Evolutionary conservation across 352 stramenopile genomes (phyloP).

Genomic region (Globisporangium ultimum): DNA sequence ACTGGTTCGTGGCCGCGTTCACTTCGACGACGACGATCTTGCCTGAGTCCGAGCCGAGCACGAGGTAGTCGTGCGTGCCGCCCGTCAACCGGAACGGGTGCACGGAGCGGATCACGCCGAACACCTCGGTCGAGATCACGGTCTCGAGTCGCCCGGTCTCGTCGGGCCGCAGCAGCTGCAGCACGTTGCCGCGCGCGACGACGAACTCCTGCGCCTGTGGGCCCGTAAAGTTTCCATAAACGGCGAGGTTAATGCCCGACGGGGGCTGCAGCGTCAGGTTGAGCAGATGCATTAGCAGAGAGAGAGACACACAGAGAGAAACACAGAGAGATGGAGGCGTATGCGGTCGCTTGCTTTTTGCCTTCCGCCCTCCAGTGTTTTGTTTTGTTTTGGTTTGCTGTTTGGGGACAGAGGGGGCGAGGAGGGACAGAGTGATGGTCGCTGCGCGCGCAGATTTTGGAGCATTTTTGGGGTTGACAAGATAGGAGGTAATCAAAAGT

Average conservation of each 20-base stretch:
- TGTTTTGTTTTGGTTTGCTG: not conserved
- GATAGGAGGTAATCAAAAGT: not conserved
- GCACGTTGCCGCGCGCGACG: conserved; percentile 89
- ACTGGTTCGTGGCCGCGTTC: conserved; percentile 68
- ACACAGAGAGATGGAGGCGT: conserved; percentile 1
- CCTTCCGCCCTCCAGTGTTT: conserved; percentile 1
- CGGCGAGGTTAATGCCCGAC: conserved; percentile 73
- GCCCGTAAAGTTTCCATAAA: conserved; percentile 91
- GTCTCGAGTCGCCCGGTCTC: conserved; percentile 68
- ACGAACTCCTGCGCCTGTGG: conserved; percentile 94
- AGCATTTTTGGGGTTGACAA: too few relatives aligned
- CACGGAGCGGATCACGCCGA: conserved; percentile 92
- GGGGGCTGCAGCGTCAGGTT: conserved; percentile 87
- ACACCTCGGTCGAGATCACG: conserved; percentile 84
- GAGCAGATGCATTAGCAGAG: conserved; percentile 70
- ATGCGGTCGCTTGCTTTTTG: not conserved
- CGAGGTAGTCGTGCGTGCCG: conserved; percentile 93
- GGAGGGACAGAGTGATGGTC: conserved; percentile 5
- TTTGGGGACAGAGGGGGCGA: conserved; percentile 3
- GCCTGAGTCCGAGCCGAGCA: conserved; percentile 95
- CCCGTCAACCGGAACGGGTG: conserved; percentile 86
- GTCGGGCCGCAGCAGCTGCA: conserved; percentile 92
- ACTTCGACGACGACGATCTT: conserved; percentile 96
- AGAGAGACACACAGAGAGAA: not conserved
- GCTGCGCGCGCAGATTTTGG: not conserved